These are phyloP conservation scores for Agaricus sinodeliciosus DNA, from an alignment of 768 basidiomycete genomes.

Conservation along the genomic window DNA sequence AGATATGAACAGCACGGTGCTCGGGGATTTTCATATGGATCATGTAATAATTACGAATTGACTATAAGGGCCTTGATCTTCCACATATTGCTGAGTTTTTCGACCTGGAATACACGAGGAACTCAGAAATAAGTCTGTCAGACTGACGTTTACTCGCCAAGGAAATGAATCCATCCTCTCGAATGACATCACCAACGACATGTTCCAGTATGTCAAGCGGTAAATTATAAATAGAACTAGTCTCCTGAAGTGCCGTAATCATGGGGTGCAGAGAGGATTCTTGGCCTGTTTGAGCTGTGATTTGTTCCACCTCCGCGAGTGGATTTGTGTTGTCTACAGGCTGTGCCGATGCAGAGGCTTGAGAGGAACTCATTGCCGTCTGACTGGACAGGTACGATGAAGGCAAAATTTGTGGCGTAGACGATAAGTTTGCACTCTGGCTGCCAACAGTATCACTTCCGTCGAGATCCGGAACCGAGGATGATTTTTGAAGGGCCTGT, in stretches of 20 bases:
- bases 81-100: constrained; percentile 14
- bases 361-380: constrained; percentile 1
- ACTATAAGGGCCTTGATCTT: constrained; percentile 11
- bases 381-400: constrained; percentile 4
- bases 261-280: constrained; percentile 14
- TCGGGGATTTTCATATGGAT: background rate
- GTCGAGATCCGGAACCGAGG: background rate
- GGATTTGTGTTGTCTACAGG: background rate
- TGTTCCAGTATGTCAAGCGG: constrained; percentile 45
- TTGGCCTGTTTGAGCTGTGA: background rate
- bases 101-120: constrained; percentile 8
- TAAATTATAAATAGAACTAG: constrained; percentile 47
- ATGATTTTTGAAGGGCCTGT: background rate
- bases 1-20: background rate
- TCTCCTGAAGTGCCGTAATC: constrained; percentile 34
- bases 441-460: background rate
- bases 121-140: background rate
- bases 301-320: background rate
- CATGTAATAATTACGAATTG: background rate
- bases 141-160: constrained; percentile 43
- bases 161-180: constrained; percentile 70
- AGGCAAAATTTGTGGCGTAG: background rate
- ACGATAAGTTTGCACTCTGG: background rate
- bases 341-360: background rate
- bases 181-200: constrained; percentile 53